Conservation (phyloP, 345 rosid species). For the Arabidopsis arenosa region DNA sequence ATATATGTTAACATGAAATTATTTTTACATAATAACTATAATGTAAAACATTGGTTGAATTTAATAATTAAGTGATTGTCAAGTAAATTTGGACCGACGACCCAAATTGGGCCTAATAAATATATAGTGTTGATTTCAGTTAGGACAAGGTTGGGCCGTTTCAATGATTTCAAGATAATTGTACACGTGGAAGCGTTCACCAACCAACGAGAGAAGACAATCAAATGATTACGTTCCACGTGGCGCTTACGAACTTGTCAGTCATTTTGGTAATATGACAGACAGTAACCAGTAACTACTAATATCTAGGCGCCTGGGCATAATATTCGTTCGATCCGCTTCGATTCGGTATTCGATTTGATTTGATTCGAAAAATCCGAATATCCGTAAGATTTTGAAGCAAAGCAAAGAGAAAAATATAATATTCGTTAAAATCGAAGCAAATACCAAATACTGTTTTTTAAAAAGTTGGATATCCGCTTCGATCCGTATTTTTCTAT, state of each 20-base stretch:
- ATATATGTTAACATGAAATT: background rate
- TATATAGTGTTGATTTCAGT: background rate
- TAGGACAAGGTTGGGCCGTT: constrained; percentile 2
- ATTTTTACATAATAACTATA: background rate
- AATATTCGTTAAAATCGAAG: too few relatives aligned
- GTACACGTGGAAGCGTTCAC: constrained; percentile 1
- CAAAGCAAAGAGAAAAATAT: too few relatives aligned
- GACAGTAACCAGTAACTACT: background rate
- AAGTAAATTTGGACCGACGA: background rate
- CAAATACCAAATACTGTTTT: too few relatives aligned
- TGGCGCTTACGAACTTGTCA: background rate
- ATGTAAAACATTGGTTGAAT: background rate
- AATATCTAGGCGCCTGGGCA: too few relatives aligned
- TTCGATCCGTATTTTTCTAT: too few relatives aligned
- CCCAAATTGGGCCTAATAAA: background rate
- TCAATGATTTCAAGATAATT: background rate
- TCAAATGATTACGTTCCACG: background rate
- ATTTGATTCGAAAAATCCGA: too few relatives aligned
- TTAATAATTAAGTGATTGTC: background rate
- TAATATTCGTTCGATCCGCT: too few relatives aligned
- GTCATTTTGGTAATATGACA: constrained; percentile 19
- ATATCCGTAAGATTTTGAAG: too few relatives aligned
- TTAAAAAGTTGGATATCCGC: too few relatives aligned
- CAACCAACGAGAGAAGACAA: background rate
- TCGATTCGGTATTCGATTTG: too few relatives aligned